A percentile compares a stretch with the other conserved stretches of the same genome.
Conservation (phyloP, 2,329 filamentous ascomycete species). For the Colletotrichum siamense region DNA sequence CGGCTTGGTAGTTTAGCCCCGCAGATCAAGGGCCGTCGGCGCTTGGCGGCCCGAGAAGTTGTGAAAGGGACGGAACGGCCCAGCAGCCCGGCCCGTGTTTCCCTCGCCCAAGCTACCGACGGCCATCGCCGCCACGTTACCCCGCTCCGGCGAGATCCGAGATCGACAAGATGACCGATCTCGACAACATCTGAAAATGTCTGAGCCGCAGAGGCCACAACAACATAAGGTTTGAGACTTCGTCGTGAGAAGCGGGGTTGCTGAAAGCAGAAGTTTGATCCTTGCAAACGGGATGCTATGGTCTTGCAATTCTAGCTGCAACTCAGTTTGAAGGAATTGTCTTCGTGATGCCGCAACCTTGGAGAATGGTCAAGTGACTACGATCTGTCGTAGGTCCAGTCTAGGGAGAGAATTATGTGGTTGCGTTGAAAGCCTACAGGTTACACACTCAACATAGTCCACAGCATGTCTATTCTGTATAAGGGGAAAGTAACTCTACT, state of each 20-base stretch:
- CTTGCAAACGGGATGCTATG: not conserved
- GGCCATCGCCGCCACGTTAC: not conserved
- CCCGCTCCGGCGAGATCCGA: not conserved
- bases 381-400: no score
- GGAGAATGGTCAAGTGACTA: no score
- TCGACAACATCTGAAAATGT: not conserved
- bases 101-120: no score
- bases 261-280: not conserved
- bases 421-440: accelerated
- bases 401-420: accelerated
- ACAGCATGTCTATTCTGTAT: no score
- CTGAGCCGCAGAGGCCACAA: not conserved
- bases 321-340: no score
- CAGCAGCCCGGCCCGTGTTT: not conserved
- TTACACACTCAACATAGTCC: no score
- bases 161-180: not conserved
- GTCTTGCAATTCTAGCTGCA: no score
- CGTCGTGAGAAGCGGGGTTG: accelerated
- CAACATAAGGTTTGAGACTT: accelerated
- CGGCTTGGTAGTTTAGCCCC: no score
- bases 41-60: not conserved
- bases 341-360: no score
- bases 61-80: not conserved
- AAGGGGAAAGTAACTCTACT: no score
- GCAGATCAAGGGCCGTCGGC: accelerated